Base-by-base conservation (phyloP, 805 yeast species). In the Ogataea parapolymorpha region DNA sequence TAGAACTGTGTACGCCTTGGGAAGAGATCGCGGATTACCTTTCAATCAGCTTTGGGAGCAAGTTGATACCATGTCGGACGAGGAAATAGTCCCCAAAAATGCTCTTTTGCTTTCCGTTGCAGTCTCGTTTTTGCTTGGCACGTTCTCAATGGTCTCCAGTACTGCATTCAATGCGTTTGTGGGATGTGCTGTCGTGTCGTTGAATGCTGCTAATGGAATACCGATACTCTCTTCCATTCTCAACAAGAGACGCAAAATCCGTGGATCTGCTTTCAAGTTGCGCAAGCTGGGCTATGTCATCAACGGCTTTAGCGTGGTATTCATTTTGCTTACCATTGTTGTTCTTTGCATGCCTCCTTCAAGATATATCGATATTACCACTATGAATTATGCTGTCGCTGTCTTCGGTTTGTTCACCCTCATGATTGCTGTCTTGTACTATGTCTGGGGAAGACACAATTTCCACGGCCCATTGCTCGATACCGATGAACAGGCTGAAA, bases 121-220 rank as follows among this genome's bases (percentile, higher is more conserved):
- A 0, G 77, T 82, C 15, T 75, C 86, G 23, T 73, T 74, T 14
- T 40, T 76, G 2, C 62, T 85, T 33, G 85, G 90, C 2, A 58
- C 80, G 6, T 66, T 86, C 29, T 83, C 90, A 3, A 62, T 86
- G 32, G 61, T 85, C 1, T 83, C 91, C 0, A 67, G 79, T 5
- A 76, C 89, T 6, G 89, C 93, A 0, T 83, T 86, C 61, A 82
- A 82, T 59, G 89, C 95, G 3, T 85, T 86, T 59, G 78, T 85
- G 66, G 93, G 95, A 0, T 81, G 90, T 13, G 81, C 91, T 8
- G 93, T 87, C 2, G 72, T 85, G 15, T 75, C 88, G 3, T 65
- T 86, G 44, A 80, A 88, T 36, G 68, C 84, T 23, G 87, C 93
- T 2, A 82, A 87, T 46, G 80, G 88, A 3, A 77, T 86, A 12